Evolutionary conservation across 257 asterid genomes (phyloP), one percentile per base, ranked within the genome.

Genomic region (Plantago major): DNA sequence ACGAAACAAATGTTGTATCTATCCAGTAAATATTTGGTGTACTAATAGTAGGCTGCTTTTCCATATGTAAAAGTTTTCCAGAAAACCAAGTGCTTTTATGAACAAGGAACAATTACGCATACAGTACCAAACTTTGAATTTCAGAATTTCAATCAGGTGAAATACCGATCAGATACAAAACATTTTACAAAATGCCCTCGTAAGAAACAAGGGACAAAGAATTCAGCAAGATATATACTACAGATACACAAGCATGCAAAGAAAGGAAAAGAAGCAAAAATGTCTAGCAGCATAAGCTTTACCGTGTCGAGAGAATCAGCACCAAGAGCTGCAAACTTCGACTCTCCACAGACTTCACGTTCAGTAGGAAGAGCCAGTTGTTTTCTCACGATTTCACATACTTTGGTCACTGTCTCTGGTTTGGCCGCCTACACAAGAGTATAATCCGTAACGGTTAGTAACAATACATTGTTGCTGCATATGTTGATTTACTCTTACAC

Each of bases 271-370:
- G 22, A 37, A 28, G 10, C 22, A 40, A 19, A 59, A 40, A 11
- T 3, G 38, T 0, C 10, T 19, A 57, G 45, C 10, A 15, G 19
- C n/a, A 4, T 3, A 40, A 4, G 40, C 46, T 47, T 65, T 92
- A 93, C 99, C 66, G 99, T 93, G 85, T 93, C 99, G 46, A 93
- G 97, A 62, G 99, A 93, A 76, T 93, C 99, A 46, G 99, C 99
- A 58, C 99, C 99, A 40, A 93, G 94, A 7, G 74, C 7, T 1
- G 83, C 66, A 68, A 93, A 93, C 52, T 74, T 85, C 0, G 99
- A 89, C 58, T 74, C 87, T 63, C 97, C 99, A 11, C 37, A 15
- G 60, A 93, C 96, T 14, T 57, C 79, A 44, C 83, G 71, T 6
- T 84, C 87, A 5, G 46, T 83, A 15, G 95, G 46, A 68, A 92